Evolutionary conservation across 2,329 filamentous ascomycete species (phyloP).

Genomic region (Cryphonectria radicalis): DNA sequence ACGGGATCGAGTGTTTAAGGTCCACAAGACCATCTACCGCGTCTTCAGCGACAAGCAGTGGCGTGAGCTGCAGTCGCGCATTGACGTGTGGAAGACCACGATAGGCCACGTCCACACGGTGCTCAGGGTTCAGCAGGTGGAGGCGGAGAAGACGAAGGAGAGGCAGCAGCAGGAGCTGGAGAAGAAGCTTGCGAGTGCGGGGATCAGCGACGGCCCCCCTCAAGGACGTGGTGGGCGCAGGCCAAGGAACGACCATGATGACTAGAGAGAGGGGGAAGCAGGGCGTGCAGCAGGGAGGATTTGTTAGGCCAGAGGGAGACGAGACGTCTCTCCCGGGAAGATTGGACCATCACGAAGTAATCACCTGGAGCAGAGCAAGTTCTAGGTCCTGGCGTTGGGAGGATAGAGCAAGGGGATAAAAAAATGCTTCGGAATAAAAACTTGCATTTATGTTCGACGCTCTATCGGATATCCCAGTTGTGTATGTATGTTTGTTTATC

Average conservation of each 20-base stretch:
- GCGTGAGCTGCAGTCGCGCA: slow-evolving; percentile 86
- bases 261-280: slow-evolving; percentile 14
- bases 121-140: slow-evolving; percentile 79
- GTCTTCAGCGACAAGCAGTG: slow-evolving; percentile 99
- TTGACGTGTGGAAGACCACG: slow-evolving; percentile 90
- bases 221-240: slow-evolving; percentile 35
- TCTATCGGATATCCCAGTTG: slow-evolving; percentile 5
- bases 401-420: slow-evolving; percentile 25
- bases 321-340: not conserved
- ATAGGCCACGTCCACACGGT: slow-evolving; percentile 78
- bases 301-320: not conserved
- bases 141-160: slow-evolving; percentile 81
- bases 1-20: slow-evolving; percentile 88
- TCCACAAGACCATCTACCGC: slow-evolving; percentile 94
- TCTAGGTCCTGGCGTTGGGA: slow-evolving; percentile 29
- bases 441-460: slow-evolving; percentile 22
- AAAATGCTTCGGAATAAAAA: slow-evolving; percentile 30
- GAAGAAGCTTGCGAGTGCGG: slow-evolving; percentile 56
- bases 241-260: slow-evolving; percentile 29
- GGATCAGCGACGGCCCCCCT: slow-evolving; percentile 40
- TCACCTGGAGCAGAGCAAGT: slow-evolving; percentile 13
- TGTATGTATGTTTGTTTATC: slow-evolving; percentile 18
- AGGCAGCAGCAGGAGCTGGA: slow-evolving; percentile 70
- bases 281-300: not conserved
- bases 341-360: slow-evolving; percentile 9